These are phyloP conservation scores for Blakeslea trispora DNA, from an alignment of 371 early-diverging fungal genomes.

Conservation along the genomic window DNA sequence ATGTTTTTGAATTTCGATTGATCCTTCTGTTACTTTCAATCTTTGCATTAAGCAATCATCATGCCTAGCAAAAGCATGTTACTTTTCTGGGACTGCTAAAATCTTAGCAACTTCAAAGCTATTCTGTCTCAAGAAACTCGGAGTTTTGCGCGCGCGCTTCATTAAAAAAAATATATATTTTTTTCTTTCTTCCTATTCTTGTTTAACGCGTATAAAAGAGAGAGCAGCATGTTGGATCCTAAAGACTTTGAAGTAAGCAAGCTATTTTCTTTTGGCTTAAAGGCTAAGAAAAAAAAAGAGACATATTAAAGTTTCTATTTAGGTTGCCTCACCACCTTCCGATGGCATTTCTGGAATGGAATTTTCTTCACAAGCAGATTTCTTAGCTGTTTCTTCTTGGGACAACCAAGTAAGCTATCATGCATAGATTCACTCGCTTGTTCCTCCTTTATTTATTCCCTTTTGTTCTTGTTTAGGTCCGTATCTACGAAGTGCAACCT, in stretches of 20 bases:
- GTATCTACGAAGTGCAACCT: constrained; percentile 86
- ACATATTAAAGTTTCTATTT: no score
- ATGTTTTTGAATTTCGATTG: no score
- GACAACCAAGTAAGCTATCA: constrained; percentile 78
- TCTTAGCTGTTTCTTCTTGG: constrained; percentile 88
- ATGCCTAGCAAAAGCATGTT: no score
- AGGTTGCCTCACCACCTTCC: constrained; percentile 75
- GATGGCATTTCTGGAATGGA: constrained; percentile 80
- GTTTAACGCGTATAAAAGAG: neutral
- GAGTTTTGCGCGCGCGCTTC: neutral
- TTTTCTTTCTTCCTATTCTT: neutral
- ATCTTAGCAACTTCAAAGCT: no score
- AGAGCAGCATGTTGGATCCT: constrained; percentile 21
- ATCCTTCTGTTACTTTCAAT: no score
- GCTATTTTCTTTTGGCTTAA: neutral
- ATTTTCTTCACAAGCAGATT: constrained; percentile 85
- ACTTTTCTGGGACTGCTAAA: no score
- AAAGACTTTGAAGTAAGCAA: constrained; percentile 32
- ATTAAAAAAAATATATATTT: constrained; percentile 5
- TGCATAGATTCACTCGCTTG: neutral
- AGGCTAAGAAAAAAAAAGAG: no score
- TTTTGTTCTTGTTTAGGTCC: constrained; percentile 60
- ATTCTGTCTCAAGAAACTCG: no score
- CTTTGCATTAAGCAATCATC: no score
- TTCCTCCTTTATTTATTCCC: constrained; percentile 7